Conservation (phyloP, 768 basidiomycete species). For the Piloderma croceum region DNA sequence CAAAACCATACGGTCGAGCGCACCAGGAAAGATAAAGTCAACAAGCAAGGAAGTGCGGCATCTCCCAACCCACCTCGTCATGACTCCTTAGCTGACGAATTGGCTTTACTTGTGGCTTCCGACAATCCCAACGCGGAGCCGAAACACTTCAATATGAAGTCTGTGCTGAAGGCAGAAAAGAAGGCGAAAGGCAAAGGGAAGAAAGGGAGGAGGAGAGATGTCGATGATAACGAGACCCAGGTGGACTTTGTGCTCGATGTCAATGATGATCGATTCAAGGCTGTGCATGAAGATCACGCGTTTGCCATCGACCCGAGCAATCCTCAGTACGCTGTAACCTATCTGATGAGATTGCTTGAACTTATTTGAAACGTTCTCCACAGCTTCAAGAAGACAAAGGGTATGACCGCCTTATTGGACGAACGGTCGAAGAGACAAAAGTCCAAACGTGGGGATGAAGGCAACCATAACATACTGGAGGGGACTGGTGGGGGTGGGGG, state of each 20-base stretch:
- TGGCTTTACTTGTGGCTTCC: constrained; percentile 55
- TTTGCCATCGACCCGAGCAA: constrained; percentile 96
- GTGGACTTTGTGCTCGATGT: constrained; percentile 81
- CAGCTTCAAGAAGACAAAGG: constrained; percentile 91
- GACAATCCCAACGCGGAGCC: constrained; percentile 50
- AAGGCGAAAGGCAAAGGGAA: constrained; percentile 32
- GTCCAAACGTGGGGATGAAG: constrained; percentile 15
- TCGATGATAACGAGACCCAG: constrained; percentile 61
- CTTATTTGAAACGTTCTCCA: not conserved
- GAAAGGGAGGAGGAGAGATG: constrained; percentile 38
- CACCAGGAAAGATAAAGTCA: constrained; percentile 19
- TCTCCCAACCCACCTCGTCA: constrained; percentile 20
- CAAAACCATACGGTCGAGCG: constrained; percentile 15
- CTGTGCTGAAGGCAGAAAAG: constrained; percentile 85
- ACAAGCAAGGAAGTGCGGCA: constrained; percentile 15
- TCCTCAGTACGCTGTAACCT: constrained; percentile 65
- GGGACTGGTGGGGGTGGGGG: constrained; percentile 11
- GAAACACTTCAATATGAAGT: constrained; percentile 86
- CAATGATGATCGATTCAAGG: constrained; percentile 82
- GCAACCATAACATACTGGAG: not conserved
- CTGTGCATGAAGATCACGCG: constrained; percentile 80
- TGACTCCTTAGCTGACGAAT: constrained; percentile 56
- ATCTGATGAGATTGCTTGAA: not conserved
- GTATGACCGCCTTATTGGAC: constrained; percentile 80
- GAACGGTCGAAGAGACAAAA: constrained; percentile 70